Evolutionary conservation across 2,329 filamentous ascomycete species (phyloP), one percentile per base, ranked within the genome.

Genomic region (Epichloe aotearoae): DNA sequence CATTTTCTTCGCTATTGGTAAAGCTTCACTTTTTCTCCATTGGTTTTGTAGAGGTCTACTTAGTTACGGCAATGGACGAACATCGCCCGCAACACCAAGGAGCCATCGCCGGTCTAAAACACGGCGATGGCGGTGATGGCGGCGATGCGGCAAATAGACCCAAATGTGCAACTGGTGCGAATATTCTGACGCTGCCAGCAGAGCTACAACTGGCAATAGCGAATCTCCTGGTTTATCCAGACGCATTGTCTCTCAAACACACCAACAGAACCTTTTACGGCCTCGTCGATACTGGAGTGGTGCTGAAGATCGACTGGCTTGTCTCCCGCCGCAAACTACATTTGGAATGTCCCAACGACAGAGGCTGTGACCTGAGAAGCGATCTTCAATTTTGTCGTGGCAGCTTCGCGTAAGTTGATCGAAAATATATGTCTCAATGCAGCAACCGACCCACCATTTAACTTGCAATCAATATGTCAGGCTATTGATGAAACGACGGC

Each of bases 221-320:
- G 34, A 62, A 71, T 11, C 69, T 77, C 50, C 77, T 87, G 52
- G 75, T 75, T 34, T 87, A 87, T 54, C 84, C 84, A 0, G 83
- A 88, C 54, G 83, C 84, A 0, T 72, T 87, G 1, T 83, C 82
- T 0, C 68, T 87, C 15, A 86, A 86, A 59, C 82, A 86, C 61
- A 77, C 77, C 19, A 80, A 69, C 59, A 73, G 74, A 52, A 73
- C 84, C 59, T 82, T 87, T 62, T 82, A 81, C 66, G 59, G 64
- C 46, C 65, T 85, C 2, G 80, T 86, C 54, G 74, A 82, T 62
- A 87, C 83, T 0, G 81, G 80, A 37, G 69, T 86, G 33, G 64
- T 71, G 30, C 69, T 86, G 43, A 86, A 86, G 61, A 75, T 87
- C 12, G 75, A 77, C 52, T 88, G 84, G 84, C 70, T 87, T 4